phyloP scores from a whole-genome alignment of 2,329 filamentous ascomycete species.

The Aureobasidium vineae region DNA sequence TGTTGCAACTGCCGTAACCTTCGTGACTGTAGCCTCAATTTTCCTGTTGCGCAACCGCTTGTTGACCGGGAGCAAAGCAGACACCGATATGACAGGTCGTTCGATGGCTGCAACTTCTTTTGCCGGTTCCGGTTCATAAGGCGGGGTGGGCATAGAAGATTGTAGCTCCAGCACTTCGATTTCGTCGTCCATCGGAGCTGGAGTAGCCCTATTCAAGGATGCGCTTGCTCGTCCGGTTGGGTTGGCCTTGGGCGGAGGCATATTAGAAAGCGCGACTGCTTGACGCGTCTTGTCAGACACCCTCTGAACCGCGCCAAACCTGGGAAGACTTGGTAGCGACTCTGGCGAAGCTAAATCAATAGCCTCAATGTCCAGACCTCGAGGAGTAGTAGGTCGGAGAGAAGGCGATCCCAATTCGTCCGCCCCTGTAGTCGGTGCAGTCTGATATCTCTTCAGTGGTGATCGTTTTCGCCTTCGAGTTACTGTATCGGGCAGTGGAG shows the following conservation, averaged over 20 bases:
- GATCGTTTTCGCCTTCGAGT: slow-evolving; percentile 36
- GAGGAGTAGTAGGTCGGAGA: slow-evolving; percentile 23
- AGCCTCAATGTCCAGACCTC: slow-evolving; percentile 27
- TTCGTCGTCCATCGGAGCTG: not conserved
- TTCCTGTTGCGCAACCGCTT: slow-evolving; percentile 2
- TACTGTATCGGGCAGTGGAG: slow-evolving; percentile 36
- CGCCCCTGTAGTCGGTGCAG: slow-evolving; percentile 32
- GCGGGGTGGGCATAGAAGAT: slow-evolving; percentile 23
- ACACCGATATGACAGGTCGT: not conserved
- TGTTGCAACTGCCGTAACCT: not conserved
- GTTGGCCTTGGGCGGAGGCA: not conserved
- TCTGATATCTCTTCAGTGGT: slow-evolving; percentile 35
- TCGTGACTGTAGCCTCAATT: not conserved
- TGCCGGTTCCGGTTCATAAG: not conserved
- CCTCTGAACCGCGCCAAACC: not conserved
- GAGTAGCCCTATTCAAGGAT: not conserved
- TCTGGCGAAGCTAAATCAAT: slow-evolving; percentile 30
- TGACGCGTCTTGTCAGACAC: slow-evolving; percentile 3
- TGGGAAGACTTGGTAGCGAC: slow-evolving; percentile 11
- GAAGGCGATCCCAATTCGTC: slow-evolving; percentile 23
- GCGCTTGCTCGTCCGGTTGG: not conserved
- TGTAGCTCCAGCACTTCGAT: not conserved
- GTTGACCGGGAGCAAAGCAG: slow-evolving; percentile 4
- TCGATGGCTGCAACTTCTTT: not conserved
- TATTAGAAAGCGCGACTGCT: not conserved